Evolutionary conservation across 805 yeast genomes (phyloP).

Genomic region (Pichia phayaonensis): DNA sequence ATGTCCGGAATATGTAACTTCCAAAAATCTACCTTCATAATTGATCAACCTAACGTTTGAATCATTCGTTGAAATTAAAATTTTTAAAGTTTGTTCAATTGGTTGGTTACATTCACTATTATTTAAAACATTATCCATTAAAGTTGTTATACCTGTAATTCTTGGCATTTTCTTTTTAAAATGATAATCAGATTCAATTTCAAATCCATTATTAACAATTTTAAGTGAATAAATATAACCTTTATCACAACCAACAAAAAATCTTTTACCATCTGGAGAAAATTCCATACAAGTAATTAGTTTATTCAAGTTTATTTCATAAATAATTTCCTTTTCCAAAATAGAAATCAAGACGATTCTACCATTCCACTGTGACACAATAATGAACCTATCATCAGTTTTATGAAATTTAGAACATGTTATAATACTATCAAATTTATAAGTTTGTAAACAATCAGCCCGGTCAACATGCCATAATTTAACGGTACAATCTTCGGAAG

Average conservation of each 20-base stretch:
- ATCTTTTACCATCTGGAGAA: slow-evolving; percentile 54
- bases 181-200: slow-evolving; percentile 36
- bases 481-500: slow-evolving; percentile 81
- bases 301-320: slow-evolving; percentile 46
- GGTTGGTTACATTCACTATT: slow-evolving; percentile 4
- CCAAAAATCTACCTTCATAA: slow-evolving; percentile 42
- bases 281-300: slow-evolving; percentile 70
- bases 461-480: slow-evolving; percentile 81
- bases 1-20: slow-evolving; percentile 66
- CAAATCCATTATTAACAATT: slow-evolving; percentile 39
- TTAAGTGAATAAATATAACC: slow-evolving; percentile 63
- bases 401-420: slow-evolving; percentile 78
- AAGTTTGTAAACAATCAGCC: slow-evolving; percentile 51
- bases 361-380: slow-evolving; percentile 76
- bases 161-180: slow-evolving; percentile 43
- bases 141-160: slow-evolving; percentile 67
- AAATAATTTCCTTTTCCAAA: slow-evolving; percentile 60
- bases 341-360: slow-evolving; percentile 78
- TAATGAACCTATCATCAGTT: slow-evolving; percentile 76
- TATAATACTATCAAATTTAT: slow-evolving; percentile 73
- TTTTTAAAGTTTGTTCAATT: slow-evolving; percentile 14
- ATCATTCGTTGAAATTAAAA: slow-evolving; percentile 73
- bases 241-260: slow-evolving; percentile 70
- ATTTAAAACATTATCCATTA: slow-evolving; percentile 18
- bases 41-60: slow-evolving; percentile 67